phyloP scores from a whole-genome alignment of 1,284 basidiomycete genomes.

The Anthracocystis walkeri region DNA sequence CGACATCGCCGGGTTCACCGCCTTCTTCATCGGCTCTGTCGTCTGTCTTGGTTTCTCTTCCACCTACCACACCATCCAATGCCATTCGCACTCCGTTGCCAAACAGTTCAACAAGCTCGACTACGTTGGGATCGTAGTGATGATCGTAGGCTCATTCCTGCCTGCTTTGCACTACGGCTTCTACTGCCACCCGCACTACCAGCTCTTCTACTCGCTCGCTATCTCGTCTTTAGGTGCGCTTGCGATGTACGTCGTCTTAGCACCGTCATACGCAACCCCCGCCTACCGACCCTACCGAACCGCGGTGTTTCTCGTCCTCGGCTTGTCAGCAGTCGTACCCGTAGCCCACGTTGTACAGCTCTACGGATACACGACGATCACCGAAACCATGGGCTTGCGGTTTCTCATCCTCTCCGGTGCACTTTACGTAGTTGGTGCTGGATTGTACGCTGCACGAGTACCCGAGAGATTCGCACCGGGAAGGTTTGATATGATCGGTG shows the following conservation, averaged over 20 bases:
- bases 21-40: conserved; percentile 80
- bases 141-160: conserved; percentile 82
- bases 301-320: conserved; percentile 82
- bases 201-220: conserved; percentile 63
- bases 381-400: conserved; percentile 59
- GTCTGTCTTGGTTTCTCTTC: conserved; percentile 82
- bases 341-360: conserved; percentile 75
- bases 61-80: conserved; percentile 80
- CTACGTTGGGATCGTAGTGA: conserved; percentile 73
- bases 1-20: conserved; percentile 77
- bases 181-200: conserved; percentile 60
- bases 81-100: conserved; percentile 78
- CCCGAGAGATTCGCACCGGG: conserved; percentile 84
- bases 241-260: conserved; percentile 81
- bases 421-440: conserved; percentile 61
- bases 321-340: conserved; percentile 80
- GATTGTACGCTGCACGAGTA: conserved; percentile 76
- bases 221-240: conserved; percentile 77
- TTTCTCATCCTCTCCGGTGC: conserved; percentile 55
- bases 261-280: conserved; percentile 81
- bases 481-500: conserved; percentile 79
- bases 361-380: conserved; percentile 70
- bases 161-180: conserved; percentile 65
- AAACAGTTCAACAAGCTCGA: conserved; percentile 60
- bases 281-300: conserved; percentile 83